A percentile compares a stretch with the other conserved stretches of the same genome.
These are phyloP conservation scores for Aureobasidium sp. DNA, from an alignment of 2,329 filamentous ascomycete species.

Conservation along the genomic window DNA sequence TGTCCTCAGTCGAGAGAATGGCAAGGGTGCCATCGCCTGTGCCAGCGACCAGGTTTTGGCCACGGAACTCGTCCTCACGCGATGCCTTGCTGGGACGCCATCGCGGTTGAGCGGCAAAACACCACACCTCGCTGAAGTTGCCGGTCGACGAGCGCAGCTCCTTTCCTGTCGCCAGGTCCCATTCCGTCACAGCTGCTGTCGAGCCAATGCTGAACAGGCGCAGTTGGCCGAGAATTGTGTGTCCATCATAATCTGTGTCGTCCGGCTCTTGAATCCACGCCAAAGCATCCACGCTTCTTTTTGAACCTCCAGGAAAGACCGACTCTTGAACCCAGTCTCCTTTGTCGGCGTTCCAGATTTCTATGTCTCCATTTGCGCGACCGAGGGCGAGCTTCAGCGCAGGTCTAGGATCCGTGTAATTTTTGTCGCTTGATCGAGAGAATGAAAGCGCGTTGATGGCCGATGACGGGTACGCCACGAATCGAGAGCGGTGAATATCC, in stretches of 20 bases:
- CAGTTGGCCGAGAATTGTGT: constrained; percentile 60
- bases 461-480: constrained; percentile 84
- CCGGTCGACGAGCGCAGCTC: constrained; percentile 79
- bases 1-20: constrained; percentile 77
- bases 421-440: constrained; percentile 59
- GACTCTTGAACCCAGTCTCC: constrained; percentile 86
- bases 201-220: constrained; percentile 95
- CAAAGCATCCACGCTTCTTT: constrained; percentile 81
- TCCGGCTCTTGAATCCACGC: constrained; percentile 86
- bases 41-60: constrained; percentile 68
- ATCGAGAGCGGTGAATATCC: constrained; percentile 96
- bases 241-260: constrained; percentile 57
- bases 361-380: constrained; percentile 89
- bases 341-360: constrained; percentile 88
- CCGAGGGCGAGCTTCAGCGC: constrained; percentile 78
- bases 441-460: constrained; percentile 94
- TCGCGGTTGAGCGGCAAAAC: constrained; percentile 76
- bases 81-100: constrained; percentile 30
- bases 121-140: constrained; percentile 96
- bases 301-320: constrained; percentile 73
- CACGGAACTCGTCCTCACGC: constrained; percentile 22
- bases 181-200: constrained; percentile 86
- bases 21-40: constrained; percentile 88
- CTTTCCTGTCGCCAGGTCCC: constrained; percentile 75
- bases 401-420: constrained; percentile 38